A percentile compares a stretch with the other conserved stretches of the same genome.
These are phyloP conservation scores for Tetradesmus obliquus DNA, from an alignment of 139 green algal species.

Conservation along the genomic window DNA sequence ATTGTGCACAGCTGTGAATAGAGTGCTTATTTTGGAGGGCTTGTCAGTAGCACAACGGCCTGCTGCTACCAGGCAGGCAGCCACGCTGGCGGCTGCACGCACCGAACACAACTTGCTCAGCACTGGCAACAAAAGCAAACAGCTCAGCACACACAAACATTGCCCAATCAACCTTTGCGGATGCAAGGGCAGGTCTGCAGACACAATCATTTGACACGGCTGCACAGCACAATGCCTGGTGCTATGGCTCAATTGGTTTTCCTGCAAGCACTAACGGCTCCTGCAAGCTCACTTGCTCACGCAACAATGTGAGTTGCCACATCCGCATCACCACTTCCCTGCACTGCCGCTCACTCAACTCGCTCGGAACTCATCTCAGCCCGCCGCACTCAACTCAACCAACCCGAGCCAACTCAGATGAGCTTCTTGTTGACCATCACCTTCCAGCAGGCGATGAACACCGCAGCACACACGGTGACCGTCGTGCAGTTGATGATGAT, in stretches of 20 bases:
- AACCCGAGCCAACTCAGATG: neutral
- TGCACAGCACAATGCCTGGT: too few species aligned
- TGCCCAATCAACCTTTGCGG: neutral
- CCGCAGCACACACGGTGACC: neutral
- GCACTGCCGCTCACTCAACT: neutral
- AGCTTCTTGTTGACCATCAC: conserved; percentile 39
- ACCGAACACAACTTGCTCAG: neutral
- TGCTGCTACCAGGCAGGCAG: neutral
- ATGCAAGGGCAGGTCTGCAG: neutral
- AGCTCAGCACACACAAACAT: neutral
- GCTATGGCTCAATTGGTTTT: too few species aligned
- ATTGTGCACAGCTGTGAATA: neutral
- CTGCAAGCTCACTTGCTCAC: too few species aligned
- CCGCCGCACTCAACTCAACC: neutral
- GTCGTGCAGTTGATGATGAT: conserved; percentile 42
- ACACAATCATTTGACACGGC: neutral
- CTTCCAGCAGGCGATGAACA: neutral
- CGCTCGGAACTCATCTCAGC: neutral
- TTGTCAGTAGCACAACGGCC: neutral
- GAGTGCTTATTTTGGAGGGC: neutral
- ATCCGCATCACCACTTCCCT: neutral
- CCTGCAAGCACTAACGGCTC: too few species aligned
- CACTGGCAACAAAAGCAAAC: neutral
- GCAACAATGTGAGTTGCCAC: neutral
- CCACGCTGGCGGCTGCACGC: neutral